Base-by-base conservation (phyloP, 371 early-diverging fungal species). In the Parasitella parasitica region DNA sequence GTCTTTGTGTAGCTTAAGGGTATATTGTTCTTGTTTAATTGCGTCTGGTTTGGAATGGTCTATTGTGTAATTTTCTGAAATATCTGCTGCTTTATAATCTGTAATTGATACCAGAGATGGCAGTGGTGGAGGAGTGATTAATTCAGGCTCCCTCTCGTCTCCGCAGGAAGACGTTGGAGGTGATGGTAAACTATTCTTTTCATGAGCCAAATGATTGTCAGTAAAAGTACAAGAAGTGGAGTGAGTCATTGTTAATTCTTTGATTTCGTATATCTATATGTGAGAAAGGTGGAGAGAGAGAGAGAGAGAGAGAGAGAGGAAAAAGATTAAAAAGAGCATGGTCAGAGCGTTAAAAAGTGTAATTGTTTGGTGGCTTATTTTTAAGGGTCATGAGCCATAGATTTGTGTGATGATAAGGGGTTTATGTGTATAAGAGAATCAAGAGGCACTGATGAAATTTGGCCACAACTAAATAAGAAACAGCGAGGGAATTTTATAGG, bases 1-100 rank as follows among this genome's bases (percentile, higher is more conserved):
- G 12, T 43, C 43, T 43, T 43, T 43, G 5, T 18, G 43, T 22
- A 2, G 24, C 24, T 55, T 36, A 24, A 22, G 22, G 49, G 22
- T 36, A 22, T 38, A 27, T 49, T 27, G 27, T 16, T 32, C 26
- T 49, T 43, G 11, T 28, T 34, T 59, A 6, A 62, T 61, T 24
- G 58, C 63, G 37, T 64, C 60, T 6, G 66, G 57, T 43, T 60
- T 65, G 34, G 53, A 43, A 43, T 76, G 76, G 43, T 76, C 76
- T 46, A 76, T 76, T 12, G 76, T 76, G 54, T 76, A 76, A 46
- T 76, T 76, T 54, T 76, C 76, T 53, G 76, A 71, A 46, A 72
- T 51, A 11, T 52, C 43, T 50, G 43, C 43, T 50, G 43, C 22
- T 16, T 18, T 43, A 20, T 43, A 43, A 20, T 43, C 20, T 16